A percentile compares a stretch with the other conserved stretches of the same genome.
Evolutionary conservation across 2,329 filamentous ascomycete species (phyloP).

Genomic region (Coniella lustricola): DNA sequence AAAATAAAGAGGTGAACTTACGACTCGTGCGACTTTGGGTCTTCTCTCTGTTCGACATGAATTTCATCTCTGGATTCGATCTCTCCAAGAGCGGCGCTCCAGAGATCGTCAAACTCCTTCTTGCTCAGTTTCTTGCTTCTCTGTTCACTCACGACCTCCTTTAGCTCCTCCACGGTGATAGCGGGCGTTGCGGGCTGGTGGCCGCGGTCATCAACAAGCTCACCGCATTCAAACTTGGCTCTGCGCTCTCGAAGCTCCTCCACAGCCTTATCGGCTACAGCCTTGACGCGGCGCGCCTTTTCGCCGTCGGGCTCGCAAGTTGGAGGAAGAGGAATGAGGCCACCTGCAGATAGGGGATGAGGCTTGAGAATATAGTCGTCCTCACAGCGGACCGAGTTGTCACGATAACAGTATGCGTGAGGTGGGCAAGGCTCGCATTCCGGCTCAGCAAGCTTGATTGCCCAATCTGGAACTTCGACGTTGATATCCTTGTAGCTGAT

Average conservation of each 20-base stretch:
- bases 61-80: slow-evolving; percentile 58
- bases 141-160: slow-evolving; percentile 66
- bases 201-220: slow-evolving; percentile 55
- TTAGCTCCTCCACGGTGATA: slow-evolving; percentile 65
- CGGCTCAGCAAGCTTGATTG: slow-evolving; percentile 63
- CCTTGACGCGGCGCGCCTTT: slow-evolving; percentile 78
- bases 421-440: slow-evolving; percentile 84
- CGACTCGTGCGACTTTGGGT: slow-evolving; percentile 31
- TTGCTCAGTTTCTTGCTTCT: slow-evolving; percentile 77
- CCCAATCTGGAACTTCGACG: slow-evolving; percentile 65
- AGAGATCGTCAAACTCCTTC: slow-evolving; percentile 87
- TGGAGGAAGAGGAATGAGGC: slow-evolving; percentile 76
- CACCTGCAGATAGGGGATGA: slow-evolving; percentile 76
- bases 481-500: slow-evolving; percentile 28
- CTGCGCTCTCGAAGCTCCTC: slow-evolving; percentile 79
- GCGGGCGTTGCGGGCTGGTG: slow-evolving; percentile 50
- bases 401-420: slow-evolving; percentile 81
- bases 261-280: slow-evolving; percentile 79
- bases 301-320: slow-evolving; percentile 93
- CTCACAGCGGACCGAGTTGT: slow-evolving; percentile 74
- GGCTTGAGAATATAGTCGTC: slow-evolving; percentile 77
- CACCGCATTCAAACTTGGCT: slow-evolving; percentile 86
- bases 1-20: slow-evolving; percentile 37
- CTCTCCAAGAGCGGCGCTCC: slow-evolving; percentile 66
- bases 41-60: slow-evolving; percentile 29